These are phyloP conservation scores for Chamaenerion angustifolium DNA, from an alignment of 345 rosid genomes.

Conservation along the genomic window DNA sequence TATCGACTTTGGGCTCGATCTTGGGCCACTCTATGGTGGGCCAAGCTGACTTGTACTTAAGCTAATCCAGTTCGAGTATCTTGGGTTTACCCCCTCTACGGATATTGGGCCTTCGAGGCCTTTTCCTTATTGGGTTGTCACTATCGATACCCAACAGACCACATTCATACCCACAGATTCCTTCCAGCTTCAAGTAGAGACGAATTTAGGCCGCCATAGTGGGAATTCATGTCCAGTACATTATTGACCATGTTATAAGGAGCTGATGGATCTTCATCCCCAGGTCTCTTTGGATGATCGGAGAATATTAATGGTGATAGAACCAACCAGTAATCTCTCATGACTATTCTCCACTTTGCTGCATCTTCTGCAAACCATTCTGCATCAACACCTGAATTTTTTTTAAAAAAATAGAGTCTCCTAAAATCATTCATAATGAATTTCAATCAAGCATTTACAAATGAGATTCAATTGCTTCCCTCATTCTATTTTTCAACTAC, in stretches of 20 bases:
- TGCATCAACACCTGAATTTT: constrained; percentile 42
- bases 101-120: too few relatives aligned
- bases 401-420: neutral
- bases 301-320: constrained; percentile 95
- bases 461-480: neutral
- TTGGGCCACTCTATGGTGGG: too few relatives aligned
- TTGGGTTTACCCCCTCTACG: too few relatives aligned
- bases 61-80: too few relatives aligned
- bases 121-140: too few relatives aligned
- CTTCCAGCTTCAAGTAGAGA: constrained; percentile 70
- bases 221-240: constrained; percentile 96
- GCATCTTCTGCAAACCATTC: constrained; percentile 60
- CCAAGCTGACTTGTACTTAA: too few relatives aligned
- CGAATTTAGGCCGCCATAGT: constrained; percentile 75
- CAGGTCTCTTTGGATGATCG: constrained; percentile 99
- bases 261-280: constrained; percentile 95
- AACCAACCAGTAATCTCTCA: constrained; percentile 82
- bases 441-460: neutral
- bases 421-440: neutral
- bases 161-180: constrained; percentile 98
- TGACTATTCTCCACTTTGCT: constrained; percentile 42
- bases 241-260: constrained; percentile 96
- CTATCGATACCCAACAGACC: too few relatives aligned
- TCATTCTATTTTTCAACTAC: neutral
- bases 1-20: too few relatives aligned